Base-by-base conservation (phyloP, 495 filamentous ascomycete genomes). In the Annulohypoxylon stygium region DNA sequence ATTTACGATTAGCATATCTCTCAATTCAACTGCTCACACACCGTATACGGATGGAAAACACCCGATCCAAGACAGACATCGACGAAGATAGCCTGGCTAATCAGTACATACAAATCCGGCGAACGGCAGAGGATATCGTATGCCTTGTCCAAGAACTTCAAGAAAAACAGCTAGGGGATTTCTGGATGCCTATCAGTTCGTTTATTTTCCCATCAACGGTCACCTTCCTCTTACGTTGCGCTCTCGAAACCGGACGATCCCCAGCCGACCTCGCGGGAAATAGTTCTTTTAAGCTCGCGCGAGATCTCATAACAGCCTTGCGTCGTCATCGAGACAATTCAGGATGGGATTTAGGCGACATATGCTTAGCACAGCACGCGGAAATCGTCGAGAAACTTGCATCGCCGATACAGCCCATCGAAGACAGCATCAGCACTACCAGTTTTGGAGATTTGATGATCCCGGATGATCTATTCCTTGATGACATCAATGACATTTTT, bases 271-370 rank as follows among this genome's bases (percentile, higher is more conserved):
- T 61, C 16, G 58, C 58, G 39, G 41, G 45, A 61, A 45, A 23
- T 26, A 30, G n/a, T 16, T 61, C 37, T 43, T 25, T 61, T 37
- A 61, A 61, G 20, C 36, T 61, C 1, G 36, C 58, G 39, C 37
- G 20, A 23, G 58, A 61, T 47, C 16, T 61, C 12, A 41, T 61
- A 20, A 30, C 20, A 2, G 58, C 58, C 1, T 14, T 61, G 37
- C 58, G 58, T 26, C 36, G 37, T 23, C 58, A 61, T 26, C 45
- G 20, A 25, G 58, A 59, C 3, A 39, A 12, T 61, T 61, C 37
- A 20, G 58, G 58, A 45, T 61, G 58, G 58, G 58, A 61, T 45
- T 20, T 61, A 8, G 58, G 58, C 11, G 58, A 61, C 30, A 45
- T 61, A 8, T 61, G 58, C 26, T 30, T 61, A 7, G 58, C 58